These are phyloP conservation scores for Agastache rugosa DNA, from an alignment of 257 asterid species.

Conservation along the genomic window DNA sequence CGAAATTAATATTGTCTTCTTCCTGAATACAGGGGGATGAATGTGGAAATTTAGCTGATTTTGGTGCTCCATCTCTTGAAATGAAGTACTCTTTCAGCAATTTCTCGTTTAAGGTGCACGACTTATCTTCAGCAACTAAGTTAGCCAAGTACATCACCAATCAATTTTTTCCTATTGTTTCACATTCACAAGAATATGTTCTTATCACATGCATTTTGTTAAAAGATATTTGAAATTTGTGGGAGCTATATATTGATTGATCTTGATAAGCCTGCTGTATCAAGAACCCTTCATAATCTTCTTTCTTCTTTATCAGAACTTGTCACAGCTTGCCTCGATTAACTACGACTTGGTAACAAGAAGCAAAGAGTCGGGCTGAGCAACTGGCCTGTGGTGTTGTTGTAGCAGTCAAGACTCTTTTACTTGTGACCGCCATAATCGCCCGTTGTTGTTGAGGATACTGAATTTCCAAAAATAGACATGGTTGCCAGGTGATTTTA, in stretches of 20 bases:
- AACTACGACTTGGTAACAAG: conserved; percentile 77
- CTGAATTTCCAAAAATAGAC: background rate
- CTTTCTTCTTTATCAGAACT: conserved; percentile 54
- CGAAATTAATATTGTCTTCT: conserved; percentile 27
- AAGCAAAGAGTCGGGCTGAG: conserved; percentile 62
- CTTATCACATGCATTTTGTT: background rate
- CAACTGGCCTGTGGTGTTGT: conserved; percentile 28
- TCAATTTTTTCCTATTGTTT: background rate
- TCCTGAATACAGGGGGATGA: conserved; percentile 75
- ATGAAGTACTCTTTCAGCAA: conserved; percentile 82
- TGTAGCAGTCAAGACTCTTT: conserved; percentile 24
- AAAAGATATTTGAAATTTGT: conserved; percentile 1
- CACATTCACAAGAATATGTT: background rate
- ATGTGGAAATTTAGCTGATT: conserved; percentile 77
- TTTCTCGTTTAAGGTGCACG: conserved; percentile 85
- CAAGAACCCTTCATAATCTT: background rate
- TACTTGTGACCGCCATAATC: conserved; percentile 24
- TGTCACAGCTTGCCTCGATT: conserved; percentile 87
- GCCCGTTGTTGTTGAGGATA: conserved; percentile 23
- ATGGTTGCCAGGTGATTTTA: background rate
- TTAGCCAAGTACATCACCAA: conserved; percentile 12
- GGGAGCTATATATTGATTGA: background rate
- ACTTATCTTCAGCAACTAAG: conserved; percentile 23
- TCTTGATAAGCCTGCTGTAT: background rate
- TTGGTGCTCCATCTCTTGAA: conserved; percentile 61